Base-by-base conservation (phyloP, 2,329 filamentous ascomycete genomes). In the Rasamsonia emersonii region DNA sequence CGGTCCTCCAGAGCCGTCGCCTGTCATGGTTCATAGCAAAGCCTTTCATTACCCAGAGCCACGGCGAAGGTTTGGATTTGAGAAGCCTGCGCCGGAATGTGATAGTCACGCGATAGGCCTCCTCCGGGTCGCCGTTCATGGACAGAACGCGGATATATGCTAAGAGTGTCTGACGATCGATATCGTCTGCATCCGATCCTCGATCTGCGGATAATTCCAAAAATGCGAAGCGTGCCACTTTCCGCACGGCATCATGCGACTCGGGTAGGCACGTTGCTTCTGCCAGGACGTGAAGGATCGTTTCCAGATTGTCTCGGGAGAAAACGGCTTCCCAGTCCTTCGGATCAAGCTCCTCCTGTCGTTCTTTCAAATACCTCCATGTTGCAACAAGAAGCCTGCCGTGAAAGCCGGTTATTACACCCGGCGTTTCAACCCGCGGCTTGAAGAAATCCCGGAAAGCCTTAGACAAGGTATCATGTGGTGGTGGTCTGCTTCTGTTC, bases 401-500 rank as follows among this genome's bases (percentile, higher is more conserved):
- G 46, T 91, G 80, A 35, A 24, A 78, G 69, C 45, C 75, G 67
- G 56, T 84, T 76, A 52, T 85, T 49, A 31, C 67, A 45, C 40
- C 69, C 49, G 43, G 63, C 49, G 40, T 63, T 58, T 46, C 61
- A 45, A 36, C 64, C 41, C 56, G 81, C 71, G 51, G 67, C 11
- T 62, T 51, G 45, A 89, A 77, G 42, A 88, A 78, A 7, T 67
- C 60, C 34, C 62, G 67, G 54, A 82, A 79, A 4, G 82, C 83
- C 20, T 71, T 64, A 1, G 75, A 58, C 2, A 94, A 63, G 19
- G 82, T 74, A n/a, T 67, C 54, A 3, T 67, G 62, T 0, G 73
- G 57, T 10, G 84, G 86, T 7, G 75, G 71, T 19, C 85, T 73
- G 20, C 77, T 65, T 31, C 73, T 69, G 35, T 82, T 71, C 31